Base-by-base conservation (phyloP, 495 filamentous ascomycete species). In the Hypoxylon intermedium region DNA sequence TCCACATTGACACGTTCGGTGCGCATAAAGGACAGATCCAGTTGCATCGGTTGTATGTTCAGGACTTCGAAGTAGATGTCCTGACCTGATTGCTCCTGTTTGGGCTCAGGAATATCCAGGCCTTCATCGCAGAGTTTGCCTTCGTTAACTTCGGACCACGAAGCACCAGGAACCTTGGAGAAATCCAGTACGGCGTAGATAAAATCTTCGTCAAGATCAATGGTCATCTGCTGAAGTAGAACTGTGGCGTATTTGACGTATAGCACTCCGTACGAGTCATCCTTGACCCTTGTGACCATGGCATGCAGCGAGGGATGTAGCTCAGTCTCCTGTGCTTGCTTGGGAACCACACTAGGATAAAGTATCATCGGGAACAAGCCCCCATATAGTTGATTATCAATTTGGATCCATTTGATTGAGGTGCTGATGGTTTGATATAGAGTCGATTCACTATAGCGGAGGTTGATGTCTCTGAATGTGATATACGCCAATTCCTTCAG, bases 181-280 rank as follows among this genome's bases (percentile, higher is more conserved):
- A 97, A 98, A 70, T 98, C 94, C 6, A 98, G 77, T 65, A 98
- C 85, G 13, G 94, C 93, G 67, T 95, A 94, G 58, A 98, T 89
- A 68, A 98, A 98, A 70, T 98, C 94, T 69, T 98, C 94, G 63
- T 98, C 94, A 40, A 98, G 87, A 73, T 98, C 94, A 1, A 98
- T 77, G 0, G 95, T 98, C 93, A 98, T 97, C 74, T 98, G 91
- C 74, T 98, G 94, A 43, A 98, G 75, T 20, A 98, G 82, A 12
- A 98, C 47, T 0, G 93, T 98, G 34, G 93, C 91, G 72, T 98
- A 97, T 75, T 98, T 98, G 79, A 98, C 94, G 74, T 98, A 98
- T 42, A 97, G 81, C 41, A 98, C 95, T 61, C 94, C 94, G 65
- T 97, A 98, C 2, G 93, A 95, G 71, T 98, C 93, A 67, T 98